Base-by-base conservation (phyloP, 768 basidiomycete genomes). In the Cystofilobasidium macerans region DNA sequence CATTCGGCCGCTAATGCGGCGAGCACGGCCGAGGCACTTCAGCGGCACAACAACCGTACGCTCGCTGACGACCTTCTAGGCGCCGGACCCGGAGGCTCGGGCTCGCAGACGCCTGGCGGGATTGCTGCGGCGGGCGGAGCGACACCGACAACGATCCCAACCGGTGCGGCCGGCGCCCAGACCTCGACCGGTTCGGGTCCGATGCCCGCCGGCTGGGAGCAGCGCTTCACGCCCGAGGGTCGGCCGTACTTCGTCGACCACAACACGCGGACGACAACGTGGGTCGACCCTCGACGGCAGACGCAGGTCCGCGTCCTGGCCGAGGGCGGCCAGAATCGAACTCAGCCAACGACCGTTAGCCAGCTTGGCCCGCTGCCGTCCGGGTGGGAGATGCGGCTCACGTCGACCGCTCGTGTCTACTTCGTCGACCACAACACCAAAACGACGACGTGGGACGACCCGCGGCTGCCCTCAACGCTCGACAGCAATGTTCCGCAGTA, bases 371-470 rank as follows among this genome's bases (percentile, higher is more conserved):
- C 95, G 33, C 78, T 99, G 26, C 95, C 95, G 5, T 92, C 89
- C 47, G 95, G 95, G 63, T 99, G 95, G 95, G 95, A 99, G 77
- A 99, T 99, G 95, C 89, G 95, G 24, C 86, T 99, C 61, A 99
- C 95, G 8, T 86, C 89, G 4, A 98, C 95, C 0, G 94, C 95
- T 1, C 86, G 95, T 57, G 95, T 99, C 9, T 99, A 99, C 80
- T 99, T 99, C 74, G 95, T 99, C 61, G 95, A 99, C 76, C 95
- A 99, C 80, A 98, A 98, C 78, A 98, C 95, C 11, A 68, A 68
- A 83, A 99, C 95, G 36, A 99, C 95, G 35, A 99, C 95, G 0
- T 99, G 95, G 95, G 95, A 99, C 76, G 95, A 99, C 75, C 62
- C 61, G 24, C 89, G 95, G 61, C 76, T 92, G 61, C 95, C 95